phyloP scores from a whole-genome alignment of 208 protist genomes.

The Phytomonas francai region DNA sequence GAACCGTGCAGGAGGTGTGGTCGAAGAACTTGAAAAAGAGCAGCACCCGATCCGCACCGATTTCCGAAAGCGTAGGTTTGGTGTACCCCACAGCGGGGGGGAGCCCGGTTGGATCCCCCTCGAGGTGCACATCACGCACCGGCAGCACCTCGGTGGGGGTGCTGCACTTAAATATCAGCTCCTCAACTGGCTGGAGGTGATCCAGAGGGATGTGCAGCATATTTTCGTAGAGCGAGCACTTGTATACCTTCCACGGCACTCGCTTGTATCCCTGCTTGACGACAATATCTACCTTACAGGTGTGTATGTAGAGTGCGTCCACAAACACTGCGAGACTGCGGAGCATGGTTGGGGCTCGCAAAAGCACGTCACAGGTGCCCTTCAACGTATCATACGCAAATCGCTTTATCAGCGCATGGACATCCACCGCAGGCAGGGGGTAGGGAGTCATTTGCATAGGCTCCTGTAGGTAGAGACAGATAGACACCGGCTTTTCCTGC shows the following conservation, averaged over 20 bases:
- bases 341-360: not conserved
- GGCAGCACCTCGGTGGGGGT: slow-evolving; percentile 13
- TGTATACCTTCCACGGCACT: too few relatives aligned
- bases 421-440: not conserved
- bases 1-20: slow-evolving; percentile 34
- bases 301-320: too few relatives aligned
- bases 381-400: slow-evolving; percentile 1
- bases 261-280: too few relatives aligned
- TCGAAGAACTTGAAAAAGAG: slow-evolving; percentile 82
- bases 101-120: slow-evolving; percentile 12
- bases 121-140: slow-evolving; percentile 25
- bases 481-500: slow-evolving; percentile 15
- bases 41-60: slow-evolving; percentile 32
- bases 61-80: slow-evolving; percentile 15
- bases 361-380: slow-evolving; percentile 7
- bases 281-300: too few relatives aligned
- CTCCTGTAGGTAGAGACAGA: slow-evolving; percentile 49
- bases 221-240: slow-evolving; percentile 3
- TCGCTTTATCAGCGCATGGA: slow-evolving; percentile 7
- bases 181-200: slow-evolving; percentile 13
- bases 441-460: slow-evolving; percentile 17
- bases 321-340: too few relatives aligned
- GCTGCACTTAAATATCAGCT: slow-evolving; percentile 11
- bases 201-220: slow-evolving; percentile 16
- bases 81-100: slow-evolving; percentile 7